Evolutionary conservation across 441 rosid genomes (phyloP).

Genomic region (Gossypium schwendimanii): DNA sequence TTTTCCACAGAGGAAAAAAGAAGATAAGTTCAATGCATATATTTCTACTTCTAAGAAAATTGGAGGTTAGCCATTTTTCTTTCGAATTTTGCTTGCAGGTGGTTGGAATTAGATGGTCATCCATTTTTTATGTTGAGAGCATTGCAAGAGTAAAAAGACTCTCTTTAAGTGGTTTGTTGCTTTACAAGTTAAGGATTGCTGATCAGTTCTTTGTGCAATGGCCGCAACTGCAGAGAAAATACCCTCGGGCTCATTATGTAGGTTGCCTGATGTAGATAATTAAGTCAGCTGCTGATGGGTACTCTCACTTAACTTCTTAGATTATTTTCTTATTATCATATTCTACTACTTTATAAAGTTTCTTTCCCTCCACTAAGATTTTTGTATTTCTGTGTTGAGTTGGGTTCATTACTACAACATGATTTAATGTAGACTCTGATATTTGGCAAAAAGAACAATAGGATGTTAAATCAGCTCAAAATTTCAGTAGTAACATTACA

Average conservation of each 20-base stretch:
- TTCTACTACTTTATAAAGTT: conserved; percentile 12
- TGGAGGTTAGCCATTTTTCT: conserved; percentile 2
- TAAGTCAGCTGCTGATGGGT: conserved; percentile 7
- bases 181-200: conserved; percentile 64
- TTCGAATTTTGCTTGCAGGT: conserved; percentile 37
- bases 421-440: not conserved
- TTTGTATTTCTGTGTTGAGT: not conserved
- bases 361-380: not conserved
- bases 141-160: conserved; percentile 83
- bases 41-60: not conserved
- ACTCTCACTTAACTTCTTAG: conserved; percentile 2
- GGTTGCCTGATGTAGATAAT: conserved; percentile 72
- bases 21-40: not conserved
- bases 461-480: not conserved
- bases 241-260: conserved; percentile 64
- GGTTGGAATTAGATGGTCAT: conserved; percentile 69
- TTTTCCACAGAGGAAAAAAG: not conserved
- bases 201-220: conserved; percentile 88
- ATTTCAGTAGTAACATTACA: not conserved
- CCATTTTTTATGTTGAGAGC: conserved; percentile 76
- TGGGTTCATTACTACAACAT: not conserved
- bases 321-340: not conserved
- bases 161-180: conserved; percentile 74
- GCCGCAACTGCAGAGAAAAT: conserved; percentile 62
- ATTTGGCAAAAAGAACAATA: not conserved